A percentile compares a stretch with the other conserved stretches of the same genome.
phyloP scores from a whole-genome alignment of 306 rosid species.

The Citrullus amarus region DNA sequence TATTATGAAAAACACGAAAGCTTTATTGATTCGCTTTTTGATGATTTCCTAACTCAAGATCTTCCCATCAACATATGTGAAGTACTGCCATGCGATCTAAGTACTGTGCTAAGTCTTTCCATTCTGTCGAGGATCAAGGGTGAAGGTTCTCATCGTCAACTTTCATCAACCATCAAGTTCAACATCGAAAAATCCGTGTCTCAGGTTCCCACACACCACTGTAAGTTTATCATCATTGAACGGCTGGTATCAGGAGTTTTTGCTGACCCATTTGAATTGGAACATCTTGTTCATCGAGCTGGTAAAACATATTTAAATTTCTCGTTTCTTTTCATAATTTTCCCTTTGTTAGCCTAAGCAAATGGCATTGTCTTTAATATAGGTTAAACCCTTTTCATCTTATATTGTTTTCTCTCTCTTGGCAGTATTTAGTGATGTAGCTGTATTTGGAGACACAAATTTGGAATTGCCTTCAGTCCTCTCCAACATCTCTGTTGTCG shows the following conservation, averaged over 20 bases:
- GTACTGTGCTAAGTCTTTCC: slow-evolving; percentile 24
- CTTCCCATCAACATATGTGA: slow-evolving; percentile 31
- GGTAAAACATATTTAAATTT: slow-evolving; percentile 25
- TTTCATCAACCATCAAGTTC: slow-evolving; percentile 41
- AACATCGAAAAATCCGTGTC: slow-evolving; percentile 15
- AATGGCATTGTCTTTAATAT: neutral
- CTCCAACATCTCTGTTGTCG: slow-evolving; percentile 71
- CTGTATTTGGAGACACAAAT: slow-evolving; percentile 87
- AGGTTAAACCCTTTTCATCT: neutral
- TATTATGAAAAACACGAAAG: slow-evolving; percentile 30
- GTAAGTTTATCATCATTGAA: slow-evolving; percentile 52
- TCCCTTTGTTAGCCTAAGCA: neutral
- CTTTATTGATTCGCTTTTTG: slow-evolving; percentile 40
- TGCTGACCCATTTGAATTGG: slow-evolving; percentile 80
- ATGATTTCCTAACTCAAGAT: slow-evolving; percentile 38
- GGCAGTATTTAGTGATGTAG: slow-evolving; percentile 41
- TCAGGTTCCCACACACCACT: slow-evolving; percentile 26
- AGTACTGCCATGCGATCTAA: slow-evolving; percentile 22
- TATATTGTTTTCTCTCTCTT: neutral
- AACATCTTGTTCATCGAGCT: slow-evolving; percentile 61
- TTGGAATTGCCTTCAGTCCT: slow-evolving; percentile 71
- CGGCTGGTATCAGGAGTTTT: slow-evolving; percentile 66
- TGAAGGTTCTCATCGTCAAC: slow-evolving; percentile 63
- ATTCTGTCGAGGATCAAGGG: slow-evolving; percentile 43
- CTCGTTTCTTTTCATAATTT: slow-evolving; percentile 5